Evolutionary conservation across 2,329 filamentous ascomycete genomes (phyloP).

Genomic region (Arachnomyces sp.): DNA sequence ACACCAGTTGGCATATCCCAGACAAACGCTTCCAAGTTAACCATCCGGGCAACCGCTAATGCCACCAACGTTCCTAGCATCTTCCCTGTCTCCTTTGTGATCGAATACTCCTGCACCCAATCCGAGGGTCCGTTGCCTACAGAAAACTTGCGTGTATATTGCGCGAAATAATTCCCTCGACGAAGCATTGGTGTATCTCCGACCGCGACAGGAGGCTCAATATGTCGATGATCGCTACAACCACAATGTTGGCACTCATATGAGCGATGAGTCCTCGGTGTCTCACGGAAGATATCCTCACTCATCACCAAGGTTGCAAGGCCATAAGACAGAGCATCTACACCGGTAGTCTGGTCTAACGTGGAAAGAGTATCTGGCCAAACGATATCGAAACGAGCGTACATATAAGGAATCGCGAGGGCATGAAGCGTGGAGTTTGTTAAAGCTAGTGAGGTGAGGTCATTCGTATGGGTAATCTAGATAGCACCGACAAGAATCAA

Average conservation of each 20-base stretch:
- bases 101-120: constrained; percentile 75
- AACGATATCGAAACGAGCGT: constrained; percentile 79
- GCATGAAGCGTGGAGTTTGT: constrained; percentile 71
- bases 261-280: constrained; percentile 32
- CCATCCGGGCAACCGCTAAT: constrained; percentile 71
- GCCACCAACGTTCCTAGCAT: constrained; percentile 81
- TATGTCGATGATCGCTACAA: constrained; percentile 12
- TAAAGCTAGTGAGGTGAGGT: constrained; percentile 68
- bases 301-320: constrained; percentile 72
- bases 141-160: constrained; percentile 74
- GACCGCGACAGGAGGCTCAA: constrained; percentile 1
- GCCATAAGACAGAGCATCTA: constrained; percentile 77
- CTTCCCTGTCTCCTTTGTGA: constrained; percentile 75
- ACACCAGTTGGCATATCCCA: constrained; percentile 90
- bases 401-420: constrained; percentile 70
- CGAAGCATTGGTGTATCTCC: constrained; percentile 26
- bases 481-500: constrained; percentile 6
- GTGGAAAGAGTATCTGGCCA: constrained; percentile 68
- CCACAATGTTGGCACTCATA: constrained; percentile 25
- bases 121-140: constrained; percentile 72
- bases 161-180: constrained; percentile 67
- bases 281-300: constrained; percentile 52
- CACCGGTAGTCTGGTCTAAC: constrained; percentile 60
- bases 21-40: constrained; percentile 70
- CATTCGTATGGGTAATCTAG: constrained; percentile 72